Conservation (phyloP, 192 early-diverging fungal species). For the Coemansia sp. region DNA sequence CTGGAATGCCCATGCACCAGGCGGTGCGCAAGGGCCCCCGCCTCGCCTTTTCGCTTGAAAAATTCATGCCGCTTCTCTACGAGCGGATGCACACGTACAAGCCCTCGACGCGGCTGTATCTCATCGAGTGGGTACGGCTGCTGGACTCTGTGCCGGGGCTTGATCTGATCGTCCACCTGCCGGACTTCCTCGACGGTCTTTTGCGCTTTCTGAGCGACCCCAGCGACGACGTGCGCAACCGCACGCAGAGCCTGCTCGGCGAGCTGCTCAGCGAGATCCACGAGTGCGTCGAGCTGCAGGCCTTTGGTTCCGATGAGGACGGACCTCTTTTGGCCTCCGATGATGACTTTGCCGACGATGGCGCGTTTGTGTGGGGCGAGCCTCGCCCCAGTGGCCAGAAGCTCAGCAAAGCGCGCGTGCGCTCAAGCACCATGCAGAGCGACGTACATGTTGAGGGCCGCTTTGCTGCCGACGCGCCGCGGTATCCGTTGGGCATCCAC, state of each 20-base stretch:
- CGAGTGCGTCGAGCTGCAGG: constrained; percentile 48
- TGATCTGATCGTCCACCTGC: constrained; percentile 86
- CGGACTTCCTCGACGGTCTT: constrained; percentile 91
- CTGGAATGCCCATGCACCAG: background rate
- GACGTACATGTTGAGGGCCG: constrained; percentile 36
- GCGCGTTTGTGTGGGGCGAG: background rate
- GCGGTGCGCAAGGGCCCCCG: constrained; percentile 7
- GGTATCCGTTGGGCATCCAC: constrained; percentile 4
- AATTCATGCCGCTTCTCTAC: constrained; percentile 89
- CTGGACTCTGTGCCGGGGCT: constrained; percentile 92
- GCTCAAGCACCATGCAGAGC: constrained; percentile 32
- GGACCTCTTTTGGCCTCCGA: background rate
- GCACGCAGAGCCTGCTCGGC: constrained; percentile 74
- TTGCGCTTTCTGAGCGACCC: constrained; percentile 87
- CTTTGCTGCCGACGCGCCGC: constrained; percentile 17
- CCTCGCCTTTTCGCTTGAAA: constrained; percentile 80
- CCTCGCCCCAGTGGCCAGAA: background rate
- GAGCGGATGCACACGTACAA: constrained; percentile 92
- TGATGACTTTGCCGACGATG: constrained; percentile 3
- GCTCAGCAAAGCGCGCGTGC: constrained; percentile 10
- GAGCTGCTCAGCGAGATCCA: constrained; percentile 91
- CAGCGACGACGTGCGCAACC: constrained; percentile 81
- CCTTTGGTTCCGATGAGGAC: background rate
- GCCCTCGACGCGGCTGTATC: constrained; percentile 83
- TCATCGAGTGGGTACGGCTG: constrained; percentile 93